A percentile compares a stretch with the other conserved stretches of the same genome.
These are phyloP conservation scores for Neodidymelliopsis sp. DNA, from an alignment of 2,329 filamentous ascomycete species.

Conservation along the genomic window DNA sequence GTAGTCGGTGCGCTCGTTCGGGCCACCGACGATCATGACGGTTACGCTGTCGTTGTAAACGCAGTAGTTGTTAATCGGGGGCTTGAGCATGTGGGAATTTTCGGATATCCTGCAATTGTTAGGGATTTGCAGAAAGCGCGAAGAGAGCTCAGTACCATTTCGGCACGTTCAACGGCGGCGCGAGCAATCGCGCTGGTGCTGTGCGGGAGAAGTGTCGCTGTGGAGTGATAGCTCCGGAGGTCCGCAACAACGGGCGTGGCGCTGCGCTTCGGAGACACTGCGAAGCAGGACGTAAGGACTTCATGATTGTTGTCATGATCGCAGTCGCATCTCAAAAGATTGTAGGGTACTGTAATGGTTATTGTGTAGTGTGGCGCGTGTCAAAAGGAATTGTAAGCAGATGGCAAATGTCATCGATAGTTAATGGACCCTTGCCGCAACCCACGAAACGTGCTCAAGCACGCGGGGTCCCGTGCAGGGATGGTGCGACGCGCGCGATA, in stretches of 20 bases:
- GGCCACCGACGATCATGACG: constrained; percentile 94
- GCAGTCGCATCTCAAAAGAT: neutral
- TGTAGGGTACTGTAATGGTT: neutral
- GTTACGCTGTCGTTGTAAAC: constrained; percentile 86
- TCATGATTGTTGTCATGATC: constrained; percentile 25
- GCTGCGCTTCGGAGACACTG: constrained; percentile 23
- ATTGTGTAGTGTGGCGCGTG: constrained; percentile 2
- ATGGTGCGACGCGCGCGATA: constrained; percentile 31
- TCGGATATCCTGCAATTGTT: constrained; percentile 75
- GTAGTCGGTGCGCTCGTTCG: constrained; percentile 96
- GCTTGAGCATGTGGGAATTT: constrained; percentile 90
- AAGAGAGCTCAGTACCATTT: constrained; percentile 45
- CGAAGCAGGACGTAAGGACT: constrained; percentile 25
- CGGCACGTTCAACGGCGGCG: constrained; percentile 49
- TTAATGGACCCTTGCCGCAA: constrained; percentile 14
- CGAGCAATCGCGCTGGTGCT: constrained; percentile 29
- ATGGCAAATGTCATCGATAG: constrained; percentile 9
- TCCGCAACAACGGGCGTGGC: constrained; percentile 17
- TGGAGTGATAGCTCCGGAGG: constrained; percentile 19
- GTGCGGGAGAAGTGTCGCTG: constrained; percentile 41
- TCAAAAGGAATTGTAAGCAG: constrained; percentile 5
- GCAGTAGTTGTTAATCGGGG: constrained; percentile 97
- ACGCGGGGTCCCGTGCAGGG: constrained; percentile 26
- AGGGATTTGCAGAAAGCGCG: neutral
- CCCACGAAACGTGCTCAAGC: constrained; percentile 20